Evolutionary conservation across 2,329 filamentous ascomycete species (phyloP).

Genomic region (Rhytidhysteron rufulum): DNA sequence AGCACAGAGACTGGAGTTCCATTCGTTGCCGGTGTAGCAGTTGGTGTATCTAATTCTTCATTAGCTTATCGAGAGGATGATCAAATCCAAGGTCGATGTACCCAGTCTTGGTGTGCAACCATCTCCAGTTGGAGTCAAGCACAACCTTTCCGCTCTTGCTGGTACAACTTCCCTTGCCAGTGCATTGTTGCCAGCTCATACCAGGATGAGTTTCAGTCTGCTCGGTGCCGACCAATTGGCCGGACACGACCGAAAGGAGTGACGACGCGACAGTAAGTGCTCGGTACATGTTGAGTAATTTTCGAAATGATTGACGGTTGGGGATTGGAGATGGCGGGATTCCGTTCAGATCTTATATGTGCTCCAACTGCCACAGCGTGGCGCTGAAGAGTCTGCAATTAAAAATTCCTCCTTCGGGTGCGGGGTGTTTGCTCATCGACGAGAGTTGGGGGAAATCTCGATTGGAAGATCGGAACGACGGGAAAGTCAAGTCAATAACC

Average conservation of each 20-base stretch:
- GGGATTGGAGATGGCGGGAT: neutral
- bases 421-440: neutral
- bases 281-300: constrained; percentile 21
- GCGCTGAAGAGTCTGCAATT: constrained; percentile 1
- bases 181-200: constrained; percentile 53
- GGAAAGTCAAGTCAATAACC: constrained; percentile 2
- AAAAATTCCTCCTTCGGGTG: constrained; percentile 2
- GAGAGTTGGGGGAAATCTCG: too few species aligned
- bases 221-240: constrained; percentile 51
- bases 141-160: constrained; percentile 51
- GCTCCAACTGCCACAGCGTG: constrained; percentile 2
- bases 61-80: neutral
- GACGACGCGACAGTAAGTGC: constrained; percentile 40
- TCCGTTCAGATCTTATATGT: constrained; percentile 10
- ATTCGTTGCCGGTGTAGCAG: constrained; percentile 44
- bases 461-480: constrained; percentile 8
- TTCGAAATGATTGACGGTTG: constrained; percentile 6
- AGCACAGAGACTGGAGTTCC: constrained; percentile 42
- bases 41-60: constrained; percentile 45
- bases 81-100: constrained; percentile 15
- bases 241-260: constrained; percentile 41
- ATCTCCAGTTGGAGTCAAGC: constrained; percentile 58
- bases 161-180: constrained; percentile 48
- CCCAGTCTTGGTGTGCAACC: constrained; percentile 43
- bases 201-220: constrained; percentile 51